Evolutionary conservation across 495 filamentous ascomycete species (phyloP), one percentile per base, ranked within the genome.

Genomic region (Penicillium atrosanguineum): DNA sequence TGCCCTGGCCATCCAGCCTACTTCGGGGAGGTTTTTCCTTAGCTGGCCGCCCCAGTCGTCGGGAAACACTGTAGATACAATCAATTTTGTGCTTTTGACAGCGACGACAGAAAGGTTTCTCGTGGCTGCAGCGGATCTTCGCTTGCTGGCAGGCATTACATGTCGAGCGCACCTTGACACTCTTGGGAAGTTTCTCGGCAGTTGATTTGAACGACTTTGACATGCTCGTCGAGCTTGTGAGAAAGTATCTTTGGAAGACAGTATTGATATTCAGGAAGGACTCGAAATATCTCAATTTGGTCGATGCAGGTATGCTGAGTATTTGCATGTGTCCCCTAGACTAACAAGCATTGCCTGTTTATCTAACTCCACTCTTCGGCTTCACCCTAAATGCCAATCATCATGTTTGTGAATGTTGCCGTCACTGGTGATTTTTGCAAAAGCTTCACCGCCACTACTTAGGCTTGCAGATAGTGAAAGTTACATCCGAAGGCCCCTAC

Each of bases 121-220:
- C 73, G 49, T 76, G 74, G 34, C 73, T 73, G 60, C 77, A 79
- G n/a, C 74, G 68, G 19, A 79, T 72, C 47, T 79, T 79, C 12
- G 70, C 72, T 44, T 78, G 68, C 42, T 78, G 73, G 34, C 75
- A 79, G 16, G 73, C 68, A 51, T 79, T 77, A 59, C 77, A 79
- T 0, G 75, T 78, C 1, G 69, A 69, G 45, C 75, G 73, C 36
- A 77, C 65, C 47, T 76, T 77, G 44, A 74, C 69, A 34, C 68
- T 72, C 39, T 70, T 71, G 7, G 71, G 67, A 4, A 72, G 54
- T 18, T 61, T 55, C 14, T 60, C 59, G 8, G 50, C 42, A 8
- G 44, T 45, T 15, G 51, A 4, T 34, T 55, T 53, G 37, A 44
- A 48, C 21, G 51, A 44, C 34, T 46, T 62, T 3, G 23, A 28